phyloP scores from a whole-genome alignment of 2,329 filamentous ascomycete genomes.

The Penicillium hordei region DNA sequence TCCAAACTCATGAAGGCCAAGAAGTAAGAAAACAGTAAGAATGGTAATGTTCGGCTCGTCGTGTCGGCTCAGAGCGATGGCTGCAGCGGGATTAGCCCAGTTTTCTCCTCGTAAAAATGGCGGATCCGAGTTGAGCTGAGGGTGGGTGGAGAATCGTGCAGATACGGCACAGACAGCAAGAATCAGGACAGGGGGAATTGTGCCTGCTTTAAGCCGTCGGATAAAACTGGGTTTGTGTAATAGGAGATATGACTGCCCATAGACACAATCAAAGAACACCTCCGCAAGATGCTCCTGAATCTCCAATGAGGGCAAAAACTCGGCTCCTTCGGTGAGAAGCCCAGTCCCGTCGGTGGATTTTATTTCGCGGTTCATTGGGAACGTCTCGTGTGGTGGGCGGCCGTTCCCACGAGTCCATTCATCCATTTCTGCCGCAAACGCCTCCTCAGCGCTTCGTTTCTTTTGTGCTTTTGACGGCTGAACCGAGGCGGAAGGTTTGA shows the following conservation, averaged over 20 bases:
- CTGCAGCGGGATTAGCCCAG: slow-evolving; percentile 84
- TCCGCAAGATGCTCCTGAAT: slow-evolving; percentile 92
- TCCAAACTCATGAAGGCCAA: slow-evolving; percentile 92
- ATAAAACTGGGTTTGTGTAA: slow-evolving; percentile 98
- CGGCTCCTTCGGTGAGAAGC: slow-evolving; percentile 76
- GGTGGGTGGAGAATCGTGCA: slow-evolving; percentile 91
- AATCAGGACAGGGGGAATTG: slow-evolving; percentile 83
- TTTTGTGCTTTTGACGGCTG: slow-evolving; percentile 61
- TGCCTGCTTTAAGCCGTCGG: slow-evolving; percentile 71
- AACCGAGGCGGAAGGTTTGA: slow-evolving; percentile 72
- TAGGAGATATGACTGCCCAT: slow-evolving; percentile 91
- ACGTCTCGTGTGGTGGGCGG: slow-evolving; percentile 50
- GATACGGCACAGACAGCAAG: slow-evolving; percentile 94
- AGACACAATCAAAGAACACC: slow-evolving; percentile 92
- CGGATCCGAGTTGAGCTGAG: slow-evolving; percentile 71
- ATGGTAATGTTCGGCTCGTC: slow-evolving; percentile 97
- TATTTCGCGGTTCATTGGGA: slow-evolving; percentile 55
- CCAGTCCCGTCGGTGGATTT: slow-evolving; percentile 72
- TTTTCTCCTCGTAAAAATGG: slow-evolving; percentile 86
- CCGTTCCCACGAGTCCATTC: slow-evolving; percentile 70
- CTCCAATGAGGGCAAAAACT: slow-evolving; percentile 78
- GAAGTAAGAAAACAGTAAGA: slow-evolving; percentile 80
- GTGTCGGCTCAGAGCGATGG: slow-evolving; percentile 82
- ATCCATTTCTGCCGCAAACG: slow-evolving; percentile 78
- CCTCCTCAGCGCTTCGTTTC: slow-evolving; percentile 83